Base-by-base conservation (phyloP, 2,329 filamentous ascomycete genomes). In the Aureobasidium zeae region DNA sequence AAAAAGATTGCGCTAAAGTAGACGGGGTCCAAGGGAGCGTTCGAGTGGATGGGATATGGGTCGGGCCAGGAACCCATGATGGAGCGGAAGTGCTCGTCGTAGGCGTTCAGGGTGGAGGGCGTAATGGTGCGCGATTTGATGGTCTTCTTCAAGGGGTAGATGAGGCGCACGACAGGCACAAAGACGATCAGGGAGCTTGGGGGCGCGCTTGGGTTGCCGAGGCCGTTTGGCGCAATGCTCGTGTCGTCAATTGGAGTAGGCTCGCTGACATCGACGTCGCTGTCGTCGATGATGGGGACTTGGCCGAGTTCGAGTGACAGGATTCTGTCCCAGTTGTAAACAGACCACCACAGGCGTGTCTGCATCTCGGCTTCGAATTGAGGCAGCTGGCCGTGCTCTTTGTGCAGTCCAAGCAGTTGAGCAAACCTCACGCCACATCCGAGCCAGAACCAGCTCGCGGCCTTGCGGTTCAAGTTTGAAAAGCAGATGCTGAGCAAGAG, bases 341-440 rank as follows among this genome's bases (percentile, higher is more conserved):
- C 77, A 11, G 85, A 79, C 87, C 91, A 98, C 89, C 89, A 98
- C 2, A 91, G 77, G 44, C 88, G 74, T 48, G 84, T 78, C 44
- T 88, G 78, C 77, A 89, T 87, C 62, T 96, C 89, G 9, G 76
- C 76, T 55, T 94, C 87, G 11, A 94, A 69, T 1, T 79, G 71
- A 2, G 83, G 74, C 72, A 81, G 86, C 1, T 79, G 73, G 0
- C 81, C 81, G 1, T 77, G 76, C 54, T 94, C 85, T 5, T 76
- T 68, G 55, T 95, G 81, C 8, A 96, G 69, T 0, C 85, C 85
- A 33, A 95, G 71, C 52, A 91, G 84, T 58, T 96, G 89, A 0
- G 83, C 83, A 41, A 83, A 79, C 37, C 84, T 74, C 16, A 94
- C 79, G 0, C 87, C 83, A 25, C 74, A 79, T 1, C 85, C 86